Evolutionary conservation across 306 rosid species (phyloP), one percentile per base, ranked within the genome.

Genomic region (Sicyos edulis): DNA sequence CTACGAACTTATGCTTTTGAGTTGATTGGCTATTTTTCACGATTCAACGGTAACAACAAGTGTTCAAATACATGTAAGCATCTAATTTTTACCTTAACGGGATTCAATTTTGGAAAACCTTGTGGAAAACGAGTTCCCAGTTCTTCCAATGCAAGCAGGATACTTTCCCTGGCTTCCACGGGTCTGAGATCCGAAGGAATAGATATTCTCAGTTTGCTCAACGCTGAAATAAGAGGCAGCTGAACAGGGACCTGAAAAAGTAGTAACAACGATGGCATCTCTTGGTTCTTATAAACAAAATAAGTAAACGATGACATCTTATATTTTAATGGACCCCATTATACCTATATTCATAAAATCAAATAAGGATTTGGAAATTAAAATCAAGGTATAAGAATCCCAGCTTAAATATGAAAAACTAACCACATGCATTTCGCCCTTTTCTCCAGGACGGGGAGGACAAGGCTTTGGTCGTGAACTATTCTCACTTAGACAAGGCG

Each of bases 341-440:
- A 60, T 20, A 42, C 8, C 11, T 5, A 32, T 34, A 72, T 55
- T 10, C 12, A 24, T 29, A 16, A n/a, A 52, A 52, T 50, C 11
- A 14, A 51, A 52, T 22, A 29, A 24, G 8, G 22, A 70, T 54
- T 24, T 15, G n/a, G 17, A 54, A 52, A 26, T 17, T 53, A 54
- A 54, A 71, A 54, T 34, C 51, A 11, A 52, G 63, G 52, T 26
- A 51, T 32, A 54, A 50, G 47, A 51, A 10, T 15, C 44, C n/a
- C 34, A 16, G 50, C 59, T n/a, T 14, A 50, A 20, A 67, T 61
- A 72, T 58, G 26, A 67, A 44, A 77, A 66, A 82, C 93, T 84
- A 75, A 93, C 99, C 92, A 93, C 99, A 71, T 93, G 96, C 99
- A 93, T 93, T 91, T 93, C 99, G 55, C 99, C 99, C 82, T 87